Evolutionary conservation across 148 eudicot species (phyloP), one percentile per base, ranked within the genome.

Genomic region (Amaranthus palmeri): DNA sequence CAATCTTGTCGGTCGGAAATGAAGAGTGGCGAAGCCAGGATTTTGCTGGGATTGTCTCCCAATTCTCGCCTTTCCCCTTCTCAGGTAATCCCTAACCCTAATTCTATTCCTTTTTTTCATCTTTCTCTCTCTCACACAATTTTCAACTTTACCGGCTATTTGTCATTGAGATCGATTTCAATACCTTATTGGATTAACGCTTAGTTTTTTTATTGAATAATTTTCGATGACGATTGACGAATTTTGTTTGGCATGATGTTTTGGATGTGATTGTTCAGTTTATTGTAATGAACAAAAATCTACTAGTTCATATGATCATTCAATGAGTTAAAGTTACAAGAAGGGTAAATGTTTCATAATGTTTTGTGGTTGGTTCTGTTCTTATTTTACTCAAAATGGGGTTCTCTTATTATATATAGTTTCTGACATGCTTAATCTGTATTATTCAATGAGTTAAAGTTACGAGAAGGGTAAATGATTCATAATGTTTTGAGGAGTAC

Each of bases 21-120:
- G 88, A 80, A 78, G 68, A 45, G 69, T 14, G 77, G 76, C 44
- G 85, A 83, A 57, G 88, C 88, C 48, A 79, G 75, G 64, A 72
- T 68, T 61, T 69, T 86, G 74, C 80, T 86, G 13, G 88, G 88
- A 11, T 79, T 86, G 45, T 68, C 81, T 66, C 88, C 86, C 14
- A 54, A 72, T 72, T 79, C 81, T 72, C 81, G 61, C 5, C 88
- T 85, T 49, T 40, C 81, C 61, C 75, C 76, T 47, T 79, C 81
- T 54, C 86, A 86, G 88, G 88, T 76, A 47, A 36, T 42, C 15
- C 17, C 52, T 60, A 60, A 45, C 60, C 15, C 44, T 14, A 3
- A 2, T 36, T 47, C 36, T 25, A 25, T 25, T 25, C 36, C 36
- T 25, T 25, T 14, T 51, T 44, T 56, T 48, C 5, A 13, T 65